Evolutionary conservation across 106 monocot genomes (phyloP).

Genomic region (Ottelia alismoides): DNA sequence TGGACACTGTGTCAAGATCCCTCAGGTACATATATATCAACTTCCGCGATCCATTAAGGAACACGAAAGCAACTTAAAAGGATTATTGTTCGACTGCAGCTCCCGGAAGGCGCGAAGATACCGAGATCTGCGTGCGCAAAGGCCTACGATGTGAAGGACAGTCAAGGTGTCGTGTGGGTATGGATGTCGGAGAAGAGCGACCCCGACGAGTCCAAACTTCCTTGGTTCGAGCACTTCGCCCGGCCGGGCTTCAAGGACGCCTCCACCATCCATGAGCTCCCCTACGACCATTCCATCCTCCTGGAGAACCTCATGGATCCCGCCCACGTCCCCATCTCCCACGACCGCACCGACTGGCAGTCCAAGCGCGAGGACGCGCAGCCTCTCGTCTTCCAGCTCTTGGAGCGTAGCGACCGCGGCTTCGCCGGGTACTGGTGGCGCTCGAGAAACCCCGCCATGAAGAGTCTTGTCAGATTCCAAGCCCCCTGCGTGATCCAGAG

Average conservation of each 20-base stretch:
- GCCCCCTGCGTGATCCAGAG: slow-evolving; percentile 80
- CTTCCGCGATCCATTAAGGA: too few species aligned
- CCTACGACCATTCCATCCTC: slow-evolving; percentile 93
- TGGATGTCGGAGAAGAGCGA: slow-evolving; percentile 78
- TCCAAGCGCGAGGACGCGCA: slow-evolving; percentile 85
- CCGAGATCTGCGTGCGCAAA: slow-evolving; percentile 56
- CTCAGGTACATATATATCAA: too few species aligned
- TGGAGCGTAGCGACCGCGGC: slow-evolving; percentile 54
- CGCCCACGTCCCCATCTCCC: slow-evolving; percentile 95
- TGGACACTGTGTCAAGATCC: slow-evolving; percentile 80
- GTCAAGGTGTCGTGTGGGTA: slow-evolving; percentile 90
- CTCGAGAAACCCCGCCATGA: slow-evolving; percentile 10
- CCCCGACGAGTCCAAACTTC: slow-evolving; percentile 47
- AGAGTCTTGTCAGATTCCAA: slow-evolving; percentile 52
- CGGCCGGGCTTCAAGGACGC: slow-evolving; percentile 56
- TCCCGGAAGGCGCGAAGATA: slow-evolving; percentile 69
- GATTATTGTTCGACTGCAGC: too few species aligned
- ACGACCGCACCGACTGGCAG: slow-evolving; percentile 92
- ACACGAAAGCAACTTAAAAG: too few species aligned
- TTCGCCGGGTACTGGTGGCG: slow-evolving; percentile 72
- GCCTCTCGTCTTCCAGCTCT: slow-evolving; percentile 44
- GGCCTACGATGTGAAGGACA: slow-evolving; percentile 49
- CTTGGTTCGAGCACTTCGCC: slow-evolving; percentile 71
- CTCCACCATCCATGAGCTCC: slow-evolving; percentile 87
- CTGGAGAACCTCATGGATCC: slow-evolving; percentile 99